Base-by-base conservation (phyloP, 2,329 filamentous ascomycete genomes). In the Diplodia intermedia region DNA sequence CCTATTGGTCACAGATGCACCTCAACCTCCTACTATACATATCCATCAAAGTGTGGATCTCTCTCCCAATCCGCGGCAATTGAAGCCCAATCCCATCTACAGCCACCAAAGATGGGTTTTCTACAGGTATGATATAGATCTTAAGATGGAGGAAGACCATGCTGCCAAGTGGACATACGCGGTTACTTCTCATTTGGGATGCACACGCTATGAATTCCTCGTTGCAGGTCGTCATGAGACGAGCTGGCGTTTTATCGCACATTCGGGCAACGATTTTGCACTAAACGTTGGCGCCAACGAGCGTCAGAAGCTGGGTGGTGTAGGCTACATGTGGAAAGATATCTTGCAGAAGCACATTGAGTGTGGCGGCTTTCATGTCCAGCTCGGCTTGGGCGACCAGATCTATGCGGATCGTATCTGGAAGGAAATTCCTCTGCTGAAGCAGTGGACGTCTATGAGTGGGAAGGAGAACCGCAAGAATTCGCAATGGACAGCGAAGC, bases 301-400 rank as follows among this genome's bases (percentile, higher is more conserved):
- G 73, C 88, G 94, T 53, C 88, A 90, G 38, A 92, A 91, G 73
- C 86, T 98, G 1, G 95, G 95, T 36, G 95, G 95, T 1, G 87
- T 96, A 1, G 92, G 94, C 0, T 92, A 95, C 76, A 97, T 99
- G 94, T 99, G 95, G 95, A 98, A 97, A 75, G 95, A 99, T 74
- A 94, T 99, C 33, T 85, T 99, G 76, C 93, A 97, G 80, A 97
- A 97, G 84, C 97, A 99, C 74, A 89, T 94, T 33, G 95, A 99
- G 73, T 97, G 94, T 73, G 93, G 94, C 67, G 95, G 95, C 1
- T 99, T 98, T 79, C 95, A 99, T 75, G 90, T 92, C 7, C 95
- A 99, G 76, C 84, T 99, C 8, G 95, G 94, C 15, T 82, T 97
- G 4, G 95, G 95, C 67, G 92, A 95, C 69, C 95, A 99, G 78